phyloP scores from a whole-genome alignment of 1,139 yeast genomes.

The Tardiomyces blankii region DNA sequence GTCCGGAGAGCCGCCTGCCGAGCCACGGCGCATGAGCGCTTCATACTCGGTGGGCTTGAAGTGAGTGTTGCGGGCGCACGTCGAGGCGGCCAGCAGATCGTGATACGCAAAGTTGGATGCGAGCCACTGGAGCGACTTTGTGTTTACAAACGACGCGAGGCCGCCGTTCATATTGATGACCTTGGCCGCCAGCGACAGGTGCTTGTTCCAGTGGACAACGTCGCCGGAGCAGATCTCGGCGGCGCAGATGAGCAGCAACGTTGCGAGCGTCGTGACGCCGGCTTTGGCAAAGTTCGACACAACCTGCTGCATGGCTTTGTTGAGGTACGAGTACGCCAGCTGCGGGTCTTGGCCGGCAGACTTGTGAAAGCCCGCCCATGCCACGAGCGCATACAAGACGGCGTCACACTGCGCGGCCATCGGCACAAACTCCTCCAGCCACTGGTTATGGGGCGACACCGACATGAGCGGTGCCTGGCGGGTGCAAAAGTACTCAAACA shows the following conservation, averaged over 20 bases:
- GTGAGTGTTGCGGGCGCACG: conserved; percentile 22
- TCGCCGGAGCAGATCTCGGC: conserved; percentile 73
- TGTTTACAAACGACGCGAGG: conserved; percentile 35
- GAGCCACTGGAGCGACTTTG: conserved; percentile 59
- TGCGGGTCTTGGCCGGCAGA: conserved; percentile 35
- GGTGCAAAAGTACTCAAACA: conserved; percentile 58
- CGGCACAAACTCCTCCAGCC: conserved; percentile 63
- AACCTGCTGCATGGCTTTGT: conserved; percentile 20
- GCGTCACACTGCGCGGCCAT: conserved; percentile 63
- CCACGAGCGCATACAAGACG: conserved; percentile 55
- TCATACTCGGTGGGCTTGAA: conserved; percentile 35
- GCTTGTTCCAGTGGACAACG: conserved; percentile 56
- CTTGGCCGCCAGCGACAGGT: conserved; percentile 50
- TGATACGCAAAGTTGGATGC: conserved; percentile 78
- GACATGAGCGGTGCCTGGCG: conserved; percentile 42
- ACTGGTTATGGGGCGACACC: conserved; percentile 65
- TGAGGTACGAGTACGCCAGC: conserved; percentile 24
- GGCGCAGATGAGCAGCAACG: conserved; percentile 53
- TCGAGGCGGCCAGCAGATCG: conserved; percentile 57
- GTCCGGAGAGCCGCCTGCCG: conserved; percentile 34
- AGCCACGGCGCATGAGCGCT: conserved; percentile 26
- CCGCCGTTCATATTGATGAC: conserved; percentile 51
- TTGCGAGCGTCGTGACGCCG: conserved; percentile 41
- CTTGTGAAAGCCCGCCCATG: conserved; percentile 64
- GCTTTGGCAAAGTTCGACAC: conserved; percentile 13